Percentiles rank a stretch among this genome's conserved stretches.
phyloP scores from a whole-genome alignment of 208 protist species.

The Trypanosomatidae sp. region DNA sequence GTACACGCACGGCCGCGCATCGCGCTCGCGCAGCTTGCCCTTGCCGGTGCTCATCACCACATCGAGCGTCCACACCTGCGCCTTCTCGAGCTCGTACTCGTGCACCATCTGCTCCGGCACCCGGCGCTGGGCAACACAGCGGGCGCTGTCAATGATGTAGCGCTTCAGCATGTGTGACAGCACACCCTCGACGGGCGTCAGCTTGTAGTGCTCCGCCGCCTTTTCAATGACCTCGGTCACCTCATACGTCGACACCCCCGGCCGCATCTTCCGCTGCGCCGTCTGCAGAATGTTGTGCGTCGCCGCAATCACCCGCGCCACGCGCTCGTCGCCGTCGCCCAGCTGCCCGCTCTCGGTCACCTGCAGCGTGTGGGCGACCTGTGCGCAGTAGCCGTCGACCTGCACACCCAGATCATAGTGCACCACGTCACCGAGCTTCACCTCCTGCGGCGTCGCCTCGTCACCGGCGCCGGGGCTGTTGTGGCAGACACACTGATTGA shows the following conservation, averaged over 20 bases:
- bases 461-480: constrained; percentile 92
- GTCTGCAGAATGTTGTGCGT: constrained; percentile 92
- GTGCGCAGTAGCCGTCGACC: constrained; percentile 96
- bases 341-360: constrained; percentile 75
- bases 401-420: constrained; percentile 98
- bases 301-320: constrained; percentile 91
- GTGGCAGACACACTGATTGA: constrained; percentile 98
- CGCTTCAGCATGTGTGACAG: constrained; percentile 97
- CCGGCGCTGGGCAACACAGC: constrained; percentile 88
- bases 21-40: constrained; percentile 84
- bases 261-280: constrained; percentile 82
- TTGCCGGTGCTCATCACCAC: constrained; percentile 83
- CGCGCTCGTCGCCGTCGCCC: constrained; percentile 65
- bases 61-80: constrained; percentile 88
- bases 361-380: constrained; percentile 95
- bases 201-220: constrained; percentile 88
- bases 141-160: constrained; percentile 97
- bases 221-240: constrained; percentile 94
- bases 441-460: constrained; percentile 52
- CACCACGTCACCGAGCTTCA: constrained; percentile 91
- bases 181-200: constrained; percentile 94
- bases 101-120: constrained; percentile 91
- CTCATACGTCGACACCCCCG: constrained; percentile 77
- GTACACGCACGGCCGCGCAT: constrained; percentile 88
- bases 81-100: constrained; percentile 86